These are phyloP conservation scores for Podospora tetraspora DNA, from an alignment of 495 filamentous ascomycete genomes.

Conservation along the genomic window DNA sequence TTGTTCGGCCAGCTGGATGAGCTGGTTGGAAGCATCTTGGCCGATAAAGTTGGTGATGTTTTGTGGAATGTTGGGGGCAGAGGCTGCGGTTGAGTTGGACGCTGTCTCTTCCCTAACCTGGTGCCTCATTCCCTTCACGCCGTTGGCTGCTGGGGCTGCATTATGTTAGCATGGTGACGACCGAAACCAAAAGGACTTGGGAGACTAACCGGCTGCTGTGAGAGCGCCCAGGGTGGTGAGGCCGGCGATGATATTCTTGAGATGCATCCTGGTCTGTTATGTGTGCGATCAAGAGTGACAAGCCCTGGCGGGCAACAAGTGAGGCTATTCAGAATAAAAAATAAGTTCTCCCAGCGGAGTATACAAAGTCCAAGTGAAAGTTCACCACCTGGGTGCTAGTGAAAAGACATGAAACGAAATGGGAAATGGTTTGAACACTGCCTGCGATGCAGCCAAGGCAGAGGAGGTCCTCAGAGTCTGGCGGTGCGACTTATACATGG, in stretches of 20 bases:
- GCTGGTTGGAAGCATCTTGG: slow-evolving; percentile 25
- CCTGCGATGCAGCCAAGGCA: slow-evolving; percentile 13
- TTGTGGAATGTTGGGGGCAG: slow-evolving; percentile 23
- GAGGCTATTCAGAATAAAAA: slow-evolving; percentile 25
- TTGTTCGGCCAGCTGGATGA: slow-evolving; percentile 30
- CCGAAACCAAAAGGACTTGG: not conserved
- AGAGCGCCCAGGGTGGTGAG: slow-evolving; percentile 22
- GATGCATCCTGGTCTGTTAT: slow-evolving; percentile 24
- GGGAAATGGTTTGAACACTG: slow-evolving; percentile 16
- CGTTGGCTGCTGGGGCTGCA: slow-evolving; percentile 22
- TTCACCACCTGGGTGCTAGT: slow-evolving; percentile 25
- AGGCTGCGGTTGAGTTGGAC: slow-evolving; percentile 4
- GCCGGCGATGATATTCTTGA: slow-evolving; percentile 26
- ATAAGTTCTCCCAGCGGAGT: slow-evolving; percentile 30
- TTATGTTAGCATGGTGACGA: not conserved
- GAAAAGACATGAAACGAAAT: slow-evolving; percentile 20
- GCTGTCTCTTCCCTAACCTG: slow-evolving; percentile 15
- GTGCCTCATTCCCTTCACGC: slow-evolving; percentile 23
- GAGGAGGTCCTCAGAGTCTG: slow-evolving; percentile 2
- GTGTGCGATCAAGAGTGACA: not conserved
- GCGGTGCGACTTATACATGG: slow-evolving; percentile 8
- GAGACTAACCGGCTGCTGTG: not conserved
- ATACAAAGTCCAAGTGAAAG: slow-evolving; percentile 17
- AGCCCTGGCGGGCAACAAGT: slow-evolving; percentile 8
- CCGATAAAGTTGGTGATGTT: slow-evolving; percentile 26